These are phyloP conservation scores for Funneliformis geosporum DNA, from an alignment of 192 early-diverging fungal genomes.

Conservation along the genomic window DNA sequence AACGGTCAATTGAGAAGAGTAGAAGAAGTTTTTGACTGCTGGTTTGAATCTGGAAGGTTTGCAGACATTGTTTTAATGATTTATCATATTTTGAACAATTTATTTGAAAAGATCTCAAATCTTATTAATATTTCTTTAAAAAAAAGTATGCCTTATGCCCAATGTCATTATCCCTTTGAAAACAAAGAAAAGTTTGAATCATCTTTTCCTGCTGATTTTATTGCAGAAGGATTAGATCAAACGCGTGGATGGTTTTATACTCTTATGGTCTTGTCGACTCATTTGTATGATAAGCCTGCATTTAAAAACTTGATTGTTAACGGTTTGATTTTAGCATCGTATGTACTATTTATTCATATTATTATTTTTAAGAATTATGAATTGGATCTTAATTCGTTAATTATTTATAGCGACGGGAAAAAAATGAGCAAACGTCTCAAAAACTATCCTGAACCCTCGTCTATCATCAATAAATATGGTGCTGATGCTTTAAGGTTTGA, in stretches of 20 bases:
- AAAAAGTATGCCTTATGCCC: conserved; percentile 96
- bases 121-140: not conserved
- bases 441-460: conserved; percentile 95
- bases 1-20: conserved; percentile 83
- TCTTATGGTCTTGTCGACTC: conserved; percentile 92
- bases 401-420: conserved; percentile 80
- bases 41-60: conserved; percentile 87
- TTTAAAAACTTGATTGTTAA: conserved; percentile 98
- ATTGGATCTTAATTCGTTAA: not conserved
- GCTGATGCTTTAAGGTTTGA: conserved; percentile 78
- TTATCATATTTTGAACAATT: not conserved
- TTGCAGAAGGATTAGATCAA: conserved; percentile 99
- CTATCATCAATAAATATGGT: conserved; percentile 85
- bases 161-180: conserved; percentile 99
- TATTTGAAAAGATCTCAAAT: not conserved
- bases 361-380: not conserved
- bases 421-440: conserved; percentile 99
- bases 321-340: conserved; percentile 89
- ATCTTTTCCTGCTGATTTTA: conserved; percentile 98
- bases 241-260: conserved; percentile 99
- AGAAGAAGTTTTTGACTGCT: conserved; percentile 98
- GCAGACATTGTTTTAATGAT: not conserved
- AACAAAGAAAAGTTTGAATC: conserved; percentile 84
- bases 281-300: conserved; percentile 92
- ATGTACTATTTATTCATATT: conserved; percentile 22